These are phyloP conservation scores for Agaricus sinodeliciosus DNA, from an alignment of 768 basidiomycete species.

Conservation along the genomic window DNA sequence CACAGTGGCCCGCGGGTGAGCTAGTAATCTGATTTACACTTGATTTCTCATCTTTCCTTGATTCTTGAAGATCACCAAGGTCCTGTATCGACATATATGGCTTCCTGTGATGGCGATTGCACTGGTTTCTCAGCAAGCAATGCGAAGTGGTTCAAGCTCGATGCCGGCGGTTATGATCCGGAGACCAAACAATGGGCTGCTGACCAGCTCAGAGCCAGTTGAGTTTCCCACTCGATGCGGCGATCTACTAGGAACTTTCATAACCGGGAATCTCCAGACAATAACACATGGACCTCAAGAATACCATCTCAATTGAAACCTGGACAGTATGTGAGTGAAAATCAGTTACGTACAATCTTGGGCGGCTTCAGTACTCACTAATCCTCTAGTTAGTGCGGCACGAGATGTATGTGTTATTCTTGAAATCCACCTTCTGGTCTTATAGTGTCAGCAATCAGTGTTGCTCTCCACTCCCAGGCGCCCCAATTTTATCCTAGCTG, in stretches of 20 bases:
- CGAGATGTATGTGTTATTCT: conserved; percentile 32
- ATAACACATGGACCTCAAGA: conserved; percentile 34
- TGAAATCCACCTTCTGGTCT: conserved; percentile 1
- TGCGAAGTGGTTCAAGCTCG: conserved; percentile 44
- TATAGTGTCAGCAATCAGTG: conserved; percentile 18
- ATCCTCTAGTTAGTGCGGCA: conserved; percentile 35
- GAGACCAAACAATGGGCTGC: conserved; percentile 34
- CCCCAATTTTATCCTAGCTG: conserved; percentile 46
- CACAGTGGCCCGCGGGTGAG: conserved; percentile 32
- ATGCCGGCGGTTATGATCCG: conserved; percentile 36
- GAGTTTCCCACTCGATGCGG: conserved; percentile 13
- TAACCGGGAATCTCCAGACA: conserved; percentile 21
- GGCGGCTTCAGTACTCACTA: conserved; percentile 1
- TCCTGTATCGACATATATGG: conserved; percentile 47
- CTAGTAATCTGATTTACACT: conserved; percentile 5
- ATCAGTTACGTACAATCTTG: conserved; percentile 9
- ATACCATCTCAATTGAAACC: conserved; percentile 34
- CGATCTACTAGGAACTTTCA: background rate
- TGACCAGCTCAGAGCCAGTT: conserved; percentile 34
- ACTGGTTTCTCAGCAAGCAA: conserved; percentile 28
- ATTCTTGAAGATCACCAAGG: conserved; percentile 36
- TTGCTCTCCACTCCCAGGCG: conserved; percentile 36
- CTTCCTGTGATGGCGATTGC: conserved; percentile 40
- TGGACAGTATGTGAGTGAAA: conserved; percentile 40
- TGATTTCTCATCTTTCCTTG: conserved; percentile 2